A percentile compares a stretch with the other conserved stretches of the same genome.
Evolutionary conservation across 2,329 filamentous ascomycete genomes (phyloP).

Genomic region (Fusarium tjaetaba): DNA sequence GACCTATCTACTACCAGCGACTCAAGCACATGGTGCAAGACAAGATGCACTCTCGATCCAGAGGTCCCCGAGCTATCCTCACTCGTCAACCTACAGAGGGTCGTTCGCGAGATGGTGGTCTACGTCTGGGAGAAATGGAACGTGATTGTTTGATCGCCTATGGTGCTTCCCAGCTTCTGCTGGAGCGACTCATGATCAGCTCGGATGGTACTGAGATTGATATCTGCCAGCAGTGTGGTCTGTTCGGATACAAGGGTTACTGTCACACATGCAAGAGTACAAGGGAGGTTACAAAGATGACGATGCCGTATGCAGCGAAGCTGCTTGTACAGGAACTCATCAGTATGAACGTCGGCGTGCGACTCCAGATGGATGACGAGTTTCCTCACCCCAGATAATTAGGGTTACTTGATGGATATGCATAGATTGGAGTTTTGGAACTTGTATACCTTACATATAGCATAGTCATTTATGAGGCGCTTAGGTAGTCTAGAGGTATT

Average conservation of each 20-base stretch:
- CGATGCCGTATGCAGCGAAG: conserved; percentile 97
- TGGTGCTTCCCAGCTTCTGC: conserved; percentile 88
- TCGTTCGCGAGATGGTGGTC: conserved; percentile 88
- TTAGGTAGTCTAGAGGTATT: conserved; percentile 17
- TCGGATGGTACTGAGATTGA: conserved; percentile 92
- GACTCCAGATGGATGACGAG: conserved; percentile 90
- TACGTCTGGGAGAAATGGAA: conserved; percentile 98
- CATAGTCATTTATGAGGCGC: conserved; percentile 19
- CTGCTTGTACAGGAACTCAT: conserved; percentile 94
- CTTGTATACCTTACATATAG: conserved; percentile 33
- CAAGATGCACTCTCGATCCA: conserved; percentile 97
- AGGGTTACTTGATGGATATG: conserved; percentile 4
- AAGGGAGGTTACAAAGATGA: conserved; percentile 87
- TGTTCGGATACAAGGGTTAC: conserved; percentile 96
- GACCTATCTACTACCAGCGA: conserved; percentile 99
- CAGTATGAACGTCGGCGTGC: conserved; percentile 98
- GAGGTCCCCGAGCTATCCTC: conserved; percentile 89
- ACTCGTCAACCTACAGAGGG: conserved; percentile 97
- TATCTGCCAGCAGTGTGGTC: conserved; percentile 91
- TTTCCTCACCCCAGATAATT: conserved; percentile 73
- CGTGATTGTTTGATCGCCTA: conserved; percentile 98
- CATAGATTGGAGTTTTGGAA: conserved; percentile 32
- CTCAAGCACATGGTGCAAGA: conserved; percentile 99
- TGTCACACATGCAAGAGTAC: conserved; percentile 93
- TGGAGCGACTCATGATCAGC: conserved; percentile 94